Conservation (phyloP, 805 yeast species). For the Wilhelminamyces savonicus region DNA sequence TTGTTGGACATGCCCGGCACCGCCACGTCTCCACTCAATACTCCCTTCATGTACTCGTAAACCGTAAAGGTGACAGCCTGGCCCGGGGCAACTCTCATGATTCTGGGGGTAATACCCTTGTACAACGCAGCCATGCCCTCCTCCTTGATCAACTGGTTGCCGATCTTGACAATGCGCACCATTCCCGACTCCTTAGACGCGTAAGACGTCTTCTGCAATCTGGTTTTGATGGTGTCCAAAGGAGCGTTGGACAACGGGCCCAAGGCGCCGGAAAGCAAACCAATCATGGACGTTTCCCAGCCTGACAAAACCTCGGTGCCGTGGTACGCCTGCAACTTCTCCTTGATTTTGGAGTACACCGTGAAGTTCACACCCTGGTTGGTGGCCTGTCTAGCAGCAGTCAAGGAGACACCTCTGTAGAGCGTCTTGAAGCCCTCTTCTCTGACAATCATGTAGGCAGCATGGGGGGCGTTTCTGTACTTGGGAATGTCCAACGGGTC, state of each 20-base stretch:
- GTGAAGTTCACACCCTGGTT: constrained; percentile 99
- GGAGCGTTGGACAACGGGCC: constrained; percentile 99
- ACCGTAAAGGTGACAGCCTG: constrained; percentile 98
- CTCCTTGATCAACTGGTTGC: constrained; percentile 73
- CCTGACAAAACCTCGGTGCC: constrained; percentile 62
- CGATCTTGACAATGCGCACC: constrained; percentile 74
- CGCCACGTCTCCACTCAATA: constrained; percentile 35
- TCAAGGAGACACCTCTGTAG: constrained; percentile 90
- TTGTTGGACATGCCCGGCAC: constrained; percentile 9
- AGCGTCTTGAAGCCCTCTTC: constrained; percentile 89
- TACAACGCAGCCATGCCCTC: constrained; percentile 74
- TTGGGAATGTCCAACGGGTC: constrained; percentile 79
- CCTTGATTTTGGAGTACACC: constrained; percentile 81
- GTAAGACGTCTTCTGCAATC: constrained; percentile 87
- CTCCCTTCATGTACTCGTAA: constrained; percentile 77
- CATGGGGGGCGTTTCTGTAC: constrained; percentile 90
- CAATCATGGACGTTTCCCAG: constrained; percentile 91
- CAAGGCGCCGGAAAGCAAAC: constrained; percentile 90
- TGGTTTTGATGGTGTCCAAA: constrained; percentile 91
- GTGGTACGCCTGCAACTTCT: constrained; percentile 58
- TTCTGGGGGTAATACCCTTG: constrained; percentile 97
- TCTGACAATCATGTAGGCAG: constrained; percentile 70
- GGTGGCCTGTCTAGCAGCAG: constrained; percentile 97
- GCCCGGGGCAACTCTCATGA: constrained; percentile 99
- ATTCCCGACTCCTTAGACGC: constrained; percentile 63